phyloP scores from a whole-genome alignment of 2,329 filamentous ascomycete species.

The Penicillium capsulatum region DNA sequence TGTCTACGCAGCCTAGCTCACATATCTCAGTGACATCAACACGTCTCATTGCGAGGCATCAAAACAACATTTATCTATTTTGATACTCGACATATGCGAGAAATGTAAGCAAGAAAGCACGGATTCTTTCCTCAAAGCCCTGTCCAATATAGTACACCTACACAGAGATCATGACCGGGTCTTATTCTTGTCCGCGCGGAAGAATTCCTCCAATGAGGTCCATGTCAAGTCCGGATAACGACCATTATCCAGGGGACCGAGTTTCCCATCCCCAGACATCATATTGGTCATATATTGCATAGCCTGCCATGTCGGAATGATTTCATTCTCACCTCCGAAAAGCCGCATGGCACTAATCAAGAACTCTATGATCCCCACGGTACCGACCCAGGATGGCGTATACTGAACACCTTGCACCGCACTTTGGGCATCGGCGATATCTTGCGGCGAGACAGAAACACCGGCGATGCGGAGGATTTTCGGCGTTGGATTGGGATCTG shows the following conservation, averaged over 20 bases:
- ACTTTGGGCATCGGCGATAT: slow-evolving; percentile 9
- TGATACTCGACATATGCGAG: no score
- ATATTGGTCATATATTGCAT: slow-evolving; percentile 16
- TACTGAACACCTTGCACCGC: slow-evolving; percentile 8
- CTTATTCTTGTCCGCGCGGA: slow-evolving; percentile 3
- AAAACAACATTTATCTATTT: no score
- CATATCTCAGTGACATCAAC: no score
- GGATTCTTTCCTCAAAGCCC: no score
- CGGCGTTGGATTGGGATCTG: slow-evolving; percentile 7
- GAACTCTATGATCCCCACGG: slow-evolving; percentile 4
- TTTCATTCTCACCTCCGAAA: slow-evolving; percentile 11
- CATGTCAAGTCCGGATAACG: slow-evolving; percentile 10
- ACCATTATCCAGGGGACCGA: slow-evolving; percentile 10
- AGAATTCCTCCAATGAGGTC: slow-evolving; percentile 9
- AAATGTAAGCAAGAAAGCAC: no score
- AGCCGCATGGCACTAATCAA: slow-evolving; percentile 8
- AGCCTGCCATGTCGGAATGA: slow-evolving; percentile 10
- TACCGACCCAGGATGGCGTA: slow-evolving; percentile 7
- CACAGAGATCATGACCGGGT: no score
- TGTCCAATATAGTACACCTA: no score
- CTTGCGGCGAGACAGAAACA: slow-evolving; percentile 4
- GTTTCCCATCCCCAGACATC: slow-evolving; percentile 9
- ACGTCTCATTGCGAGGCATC: no score
- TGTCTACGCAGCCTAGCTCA: no score
- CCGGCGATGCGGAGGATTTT: slow-evolving; percentile 13